phyloP scores from a whole-genome alignment of 2,329 filamentous ascomycete species.

The Colletotrichum orchidophilum region DNA sequence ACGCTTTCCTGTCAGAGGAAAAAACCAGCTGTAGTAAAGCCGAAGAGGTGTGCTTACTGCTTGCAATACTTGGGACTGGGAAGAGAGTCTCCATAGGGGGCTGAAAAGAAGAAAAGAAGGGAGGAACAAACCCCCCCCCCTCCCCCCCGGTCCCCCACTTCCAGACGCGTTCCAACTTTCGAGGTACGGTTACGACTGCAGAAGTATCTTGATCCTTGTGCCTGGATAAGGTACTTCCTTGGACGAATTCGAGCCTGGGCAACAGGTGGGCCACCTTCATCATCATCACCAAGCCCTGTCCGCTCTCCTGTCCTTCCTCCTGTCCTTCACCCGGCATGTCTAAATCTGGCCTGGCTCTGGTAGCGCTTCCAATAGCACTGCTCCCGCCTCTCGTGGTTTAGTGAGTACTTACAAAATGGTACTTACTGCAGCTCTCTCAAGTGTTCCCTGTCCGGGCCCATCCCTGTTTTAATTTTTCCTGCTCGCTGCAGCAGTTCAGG shows the following conservation, averaged over 20 bases:
- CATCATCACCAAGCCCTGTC: background rate
- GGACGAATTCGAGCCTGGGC: background rate
- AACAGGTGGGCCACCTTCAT: background rate
- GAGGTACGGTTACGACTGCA: background rate
- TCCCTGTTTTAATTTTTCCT: conserved; percentile 5
- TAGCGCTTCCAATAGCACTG: background rate
- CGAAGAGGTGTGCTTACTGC: too few relatives aligned
- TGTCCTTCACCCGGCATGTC: background rate
- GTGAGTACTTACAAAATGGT: too few relatives aligned
- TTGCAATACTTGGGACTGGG: background rate
- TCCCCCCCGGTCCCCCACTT: background rate
- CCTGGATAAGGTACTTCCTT: background rate
- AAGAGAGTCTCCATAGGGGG: background rate
- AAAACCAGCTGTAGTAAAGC: too few relatives aligned
- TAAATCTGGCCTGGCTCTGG: background rate
- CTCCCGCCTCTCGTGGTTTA: background rate
- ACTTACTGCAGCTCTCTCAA: background rate
- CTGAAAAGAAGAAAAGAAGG: background rate
- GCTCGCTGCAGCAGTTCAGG: conserved; percentile 24
- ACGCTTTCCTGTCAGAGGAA: background rate
- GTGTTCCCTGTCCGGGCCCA: background rate
- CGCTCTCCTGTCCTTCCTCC: background rate
- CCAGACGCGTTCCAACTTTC: background rate
- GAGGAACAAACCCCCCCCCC: too few relatives aligned
- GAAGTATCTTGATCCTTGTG: background rate